Base-by-base conservation (phyloP, 2,329 filamentous ascomycete species). In the Aphanocladium album region DNA sequence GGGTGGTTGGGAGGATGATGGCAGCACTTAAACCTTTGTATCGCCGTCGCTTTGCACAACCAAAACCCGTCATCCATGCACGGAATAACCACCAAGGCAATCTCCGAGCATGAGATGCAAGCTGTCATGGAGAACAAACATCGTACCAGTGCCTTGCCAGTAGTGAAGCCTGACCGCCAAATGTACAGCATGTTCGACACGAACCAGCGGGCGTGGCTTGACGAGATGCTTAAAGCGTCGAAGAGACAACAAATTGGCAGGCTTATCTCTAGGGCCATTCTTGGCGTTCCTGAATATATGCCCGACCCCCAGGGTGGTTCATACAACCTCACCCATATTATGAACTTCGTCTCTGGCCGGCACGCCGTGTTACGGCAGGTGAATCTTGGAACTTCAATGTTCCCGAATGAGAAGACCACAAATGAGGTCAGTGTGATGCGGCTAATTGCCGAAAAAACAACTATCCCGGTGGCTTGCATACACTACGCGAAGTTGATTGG, bases 151-250 rank as follows among this genome's bases (percentile, higher is more conserved):
- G 27, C 49, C 49, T 5, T 21, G n/a, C 49, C 30, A 35, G 27
- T 19, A 14, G 37, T 51, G 49, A 17, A 51, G 4, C 17, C 23
- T 51, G 49, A 51, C 49, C 27, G 21, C 49, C 49, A 17, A 30
- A 30, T 14, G 21, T 51, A 17, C 49, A 33, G 21, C 50, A 17
- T 11, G n/a, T 52, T 52, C 50, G n/a, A 14, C 1, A 52, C 17
- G 19, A 52, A 52, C 50, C 50, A 52, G 50, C 33, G 30, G n/a
- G 33, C 17, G n/a, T 52, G 50, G 50, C 50, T 52, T 52, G 50
- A 52, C 8, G 16, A 52, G 50, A 52, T 52, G 50, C 19, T 52
- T 30, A 3, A 23, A 39, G 2, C 3, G 12, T n/a, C 7, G 5
- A 52, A n/a, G n/a, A 52, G 35, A 30, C 2, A 25, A 52, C 30